A percentile compares a stretch with the other conserved stretches of the same genome.
phyloP scores from a whole-genome alignment of 495 filamentous ascomycete species.

The Penicillium ucsense region DNA sequence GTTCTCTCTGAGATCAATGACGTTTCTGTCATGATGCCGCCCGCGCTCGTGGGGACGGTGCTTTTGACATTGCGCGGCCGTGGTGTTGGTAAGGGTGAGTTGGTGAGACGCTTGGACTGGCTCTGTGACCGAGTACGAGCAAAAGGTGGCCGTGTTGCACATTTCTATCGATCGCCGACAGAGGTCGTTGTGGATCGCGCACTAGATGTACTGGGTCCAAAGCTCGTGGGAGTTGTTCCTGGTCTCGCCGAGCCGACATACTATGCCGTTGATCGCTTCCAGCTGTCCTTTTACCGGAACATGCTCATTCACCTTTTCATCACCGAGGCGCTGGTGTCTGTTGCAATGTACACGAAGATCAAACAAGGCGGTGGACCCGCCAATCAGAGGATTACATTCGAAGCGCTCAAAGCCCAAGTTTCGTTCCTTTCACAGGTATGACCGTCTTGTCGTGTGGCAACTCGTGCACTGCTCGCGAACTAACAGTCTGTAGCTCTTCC shows the following conservation, averaged over 20 bases:
- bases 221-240: conserved; percentile 69
- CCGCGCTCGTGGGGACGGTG: conserved; percentile 87
- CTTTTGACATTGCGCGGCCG: conserved; percentile 84
- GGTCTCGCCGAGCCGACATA: conserved; percentile 81
- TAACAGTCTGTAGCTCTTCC: conserved; percentile 57
- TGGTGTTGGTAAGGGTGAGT: conserved; percentile 78
- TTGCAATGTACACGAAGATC: conserved; percentile 78
- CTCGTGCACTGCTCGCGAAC: not conserved
- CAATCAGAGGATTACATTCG: conserved; percentile 68
- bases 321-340: conserved; percentile 77
- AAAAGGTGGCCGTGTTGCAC: conserved; percentile 83
- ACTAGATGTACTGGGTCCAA: conserved; percentile 80
- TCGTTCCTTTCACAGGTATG: conserved; percentile 69
- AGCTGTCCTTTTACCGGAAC: conserved; percentile 94
- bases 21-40: conserved; percentile 96
- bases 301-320: conserved; percentile 99
- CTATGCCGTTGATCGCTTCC: conserved; percentile 91
- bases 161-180: conserved; percentile 75
- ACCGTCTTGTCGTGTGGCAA: not conserved
- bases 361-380: conserved; percentile 80
- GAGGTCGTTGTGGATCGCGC: conserved; percentile 79
- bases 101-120: conserved; percentile 85
- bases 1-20: conserved; percentile 90
- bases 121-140: conserved; percentile 70
- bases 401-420: conserved; percentile 63